A percentile compares a stretch with the other conserved stretches of the same genome.
phyloP scores from a whole-genome alignment of 306 rosid genomes.

The Acacia melanoxylon region DNA sequence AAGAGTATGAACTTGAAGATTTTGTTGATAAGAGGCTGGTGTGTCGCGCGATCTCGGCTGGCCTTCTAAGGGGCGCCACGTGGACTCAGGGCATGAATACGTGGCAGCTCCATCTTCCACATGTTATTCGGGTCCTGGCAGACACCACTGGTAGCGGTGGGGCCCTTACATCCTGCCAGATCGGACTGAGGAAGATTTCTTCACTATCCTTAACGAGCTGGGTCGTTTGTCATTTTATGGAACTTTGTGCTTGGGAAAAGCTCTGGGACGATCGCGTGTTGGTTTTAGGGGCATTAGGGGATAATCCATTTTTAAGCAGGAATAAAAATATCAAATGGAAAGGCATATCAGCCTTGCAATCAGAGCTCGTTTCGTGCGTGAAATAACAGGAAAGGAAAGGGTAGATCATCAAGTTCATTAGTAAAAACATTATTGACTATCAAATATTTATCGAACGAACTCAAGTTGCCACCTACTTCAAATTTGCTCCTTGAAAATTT shows the following conservation, averaged over 20 bases:
- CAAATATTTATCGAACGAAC: no score
- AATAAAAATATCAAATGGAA: neutral
- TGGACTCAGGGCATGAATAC: constrained; percentile 22
- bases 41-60: constrained; percentile 57
- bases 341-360: neutral
- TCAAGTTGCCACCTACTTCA: no score
- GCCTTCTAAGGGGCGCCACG: constrained; percentile 59
- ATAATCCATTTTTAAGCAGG: neutral
- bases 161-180: constrained; percentile 52
- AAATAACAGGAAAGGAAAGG: no score
- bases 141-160: constrained; percentile 29
- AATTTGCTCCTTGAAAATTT: no score
- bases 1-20: constrained; percentile 8
- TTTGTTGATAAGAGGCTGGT: constrained; percentile 58
- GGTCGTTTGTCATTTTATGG: constrained; percentile 31
- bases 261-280: neutral
- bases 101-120: constrained; percentile 60
- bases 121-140: constrained; percentile 26
- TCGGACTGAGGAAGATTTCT: constrained; percentile 44
- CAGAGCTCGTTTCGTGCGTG: no score
- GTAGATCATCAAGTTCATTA: no score
- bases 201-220: constrained; percentile 42
- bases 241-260: neutral
- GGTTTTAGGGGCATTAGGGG: neutral
- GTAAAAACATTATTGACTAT: no score